Evolutionary conservation across 2,329 filamentous ascomycete species (phyloP).

Genomic region (Neofusicoccum parvum): DNA sequence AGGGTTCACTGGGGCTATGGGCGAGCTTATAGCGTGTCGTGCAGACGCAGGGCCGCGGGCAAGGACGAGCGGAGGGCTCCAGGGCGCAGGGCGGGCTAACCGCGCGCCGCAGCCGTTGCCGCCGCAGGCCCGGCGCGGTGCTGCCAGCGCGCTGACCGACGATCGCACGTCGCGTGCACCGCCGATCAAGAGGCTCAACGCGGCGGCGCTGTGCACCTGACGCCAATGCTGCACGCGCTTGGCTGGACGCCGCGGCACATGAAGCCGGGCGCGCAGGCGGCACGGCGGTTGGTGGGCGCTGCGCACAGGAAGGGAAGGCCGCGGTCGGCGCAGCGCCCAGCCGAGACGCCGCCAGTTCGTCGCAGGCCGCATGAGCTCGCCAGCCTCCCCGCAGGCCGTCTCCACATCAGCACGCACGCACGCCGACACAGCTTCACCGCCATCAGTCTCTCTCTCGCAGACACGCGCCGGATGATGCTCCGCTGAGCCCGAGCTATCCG

Average conservation of each 20-base stretch:
- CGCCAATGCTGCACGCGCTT: background rate
- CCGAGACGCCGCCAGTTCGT: background rate
- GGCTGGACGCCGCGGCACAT: background rate
- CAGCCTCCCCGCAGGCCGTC: constrained; percentile 14
- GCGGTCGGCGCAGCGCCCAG: background rate
- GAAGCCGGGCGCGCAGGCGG: background rate
- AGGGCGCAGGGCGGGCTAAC: background rate
- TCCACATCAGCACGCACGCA: constrained; percentile 7
- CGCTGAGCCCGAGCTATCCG: constrained; percentile 19
- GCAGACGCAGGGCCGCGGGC: constrained; percentile 10
- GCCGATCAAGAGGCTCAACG: constrained; percentile 7
- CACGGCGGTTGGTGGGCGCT: background rate
- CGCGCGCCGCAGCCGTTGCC: constrained; percentile 13
- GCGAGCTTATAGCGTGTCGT: constrained; percentile 16
- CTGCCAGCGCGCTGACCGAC: background rate
- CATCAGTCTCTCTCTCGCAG: background rate
- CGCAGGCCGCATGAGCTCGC: background rate
- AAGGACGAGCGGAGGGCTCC: background rate
- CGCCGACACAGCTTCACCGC: constrained; percentile 6
- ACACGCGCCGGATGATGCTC: background rate
- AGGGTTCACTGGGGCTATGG: background rate
- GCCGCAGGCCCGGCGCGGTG: background rate
- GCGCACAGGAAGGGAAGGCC: background rate
- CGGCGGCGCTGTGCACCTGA: constrained; percentile 5
- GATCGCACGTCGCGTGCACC: constrained; percentile 9